Evolutionary conservation across 1,284 basidiomycete species (phyloP).

Genomic region (Ustilago hordei): DNA sequence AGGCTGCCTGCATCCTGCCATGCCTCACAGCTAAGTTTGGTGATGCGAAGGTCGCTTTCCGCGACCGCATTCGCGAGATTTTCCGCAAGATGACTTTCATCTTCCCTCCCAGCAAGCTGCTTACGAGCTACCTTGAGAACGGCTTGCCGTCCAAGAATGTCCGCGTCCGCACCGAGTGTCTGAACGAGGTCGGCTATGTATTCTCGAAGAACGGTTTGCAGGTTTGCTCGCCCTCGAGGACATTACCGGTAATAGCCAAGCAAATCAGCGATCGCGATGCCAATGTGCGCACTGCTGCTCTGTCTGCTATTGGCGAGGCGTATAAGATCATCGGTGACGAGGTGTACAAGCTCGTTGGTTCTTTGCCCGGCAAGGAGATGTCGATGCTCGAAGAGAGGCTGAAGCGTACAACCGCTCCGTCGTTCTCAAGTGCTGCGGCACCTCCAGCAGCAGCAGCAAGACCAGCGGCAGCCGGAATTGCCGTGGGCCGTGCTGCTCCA

Average conservation of each 20-base stretch:
- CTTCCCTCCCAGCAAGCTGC: conserved; percentile 89
- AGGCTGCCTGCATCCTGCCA: conserved; percentile 88
- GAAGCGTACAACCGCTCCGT: conserved; percentile 76
- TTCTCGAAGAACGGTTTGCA: conserved; percentile 85
- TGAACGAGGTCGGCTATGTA: conserved; percentile 83
- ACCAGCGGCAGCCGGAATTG: conserved; percentile 16
- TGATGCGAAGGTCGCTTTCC: conserved; percentile 72
- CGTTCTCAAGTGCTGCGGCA: conserved; percentile 3
- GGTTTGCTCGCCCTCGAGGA: conserved; percentile 79
- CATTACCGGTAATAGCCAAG: conserved; percentile 81
- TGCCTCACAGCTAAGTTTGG: conserved; percentile 86
- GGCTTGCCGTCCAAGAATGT: conserved; percentile 89
- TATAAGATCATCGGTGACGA: conserved; percentile 87
- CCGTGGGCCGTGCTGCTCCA: conserved; percentile 16
- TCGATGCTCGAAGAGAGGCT: conserved; percentile 90
- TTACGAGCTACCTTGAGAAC: conserved; percentile 73
- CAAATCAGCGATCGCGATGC: conserved; percentile 91
- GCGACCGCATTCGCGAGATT: conserved; percentile 71
- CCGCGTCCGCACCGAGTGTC: conserved; percentile 85
- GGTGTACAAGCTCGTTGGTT: conserved; percentile 83
- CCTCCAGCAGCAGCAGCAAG: conserved; percentile 7
- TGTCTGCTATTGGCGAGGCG: conserved; percentile 83
- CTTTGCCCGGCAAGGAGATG: conserved; percentile 84
- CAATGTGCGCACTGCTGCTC: conserved; percentile 83
- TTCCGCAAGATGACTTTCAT: conserved; percentile 69